Conservation (phyloP, 345 rosid species). For the Gossypium australe region DNA sequence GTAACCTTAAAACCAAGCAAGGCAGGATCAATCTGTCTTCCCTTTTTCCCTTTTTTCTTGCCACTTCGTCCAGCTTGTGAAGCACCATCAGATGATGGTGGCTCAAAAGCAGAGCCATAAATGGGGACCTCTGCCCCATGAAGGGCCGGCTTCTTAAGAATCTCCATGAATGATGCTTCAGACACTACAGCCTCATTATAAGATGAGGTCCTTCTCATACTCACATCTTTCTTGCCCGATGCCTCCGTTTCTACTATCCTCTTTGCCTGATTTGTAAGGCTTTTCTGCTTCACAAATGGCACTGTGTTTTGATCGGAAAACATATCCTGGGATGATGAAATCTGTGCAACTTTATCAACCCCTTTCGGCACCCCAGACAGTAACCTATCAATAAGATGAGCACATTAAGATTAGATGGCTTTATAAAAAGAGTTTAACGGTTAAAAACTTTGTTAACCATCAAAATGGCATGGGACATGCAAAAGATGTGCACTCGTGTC, state of each 20-base stretch:
- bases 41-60: conserved; percentile 54
- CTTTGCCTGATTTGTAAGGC: conserved; percentile 14
- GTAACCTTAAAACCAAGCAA: conserved; percentile 53
- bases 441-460: no score
- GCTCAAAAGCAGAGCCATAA: conserved; percentile 20
- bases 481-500: background rate
- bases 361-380: conserved; percentile 32
- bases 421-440: background rate
- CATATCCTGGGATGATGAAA: conserved; percentile 47
- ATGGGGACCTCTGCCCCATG: conserved; percentile 9
- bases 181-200: conserved; percentile 39
- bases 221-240: conserved; percentile 37
- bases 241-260: conserved; percentile 20
- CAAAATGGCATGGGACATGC: no score
- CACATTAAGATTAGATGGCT: background rate
- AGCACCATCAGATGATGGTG: conserved; percentile 25
- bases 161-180: conserved; percentile 74
- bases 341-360: conserved; percentile 30
- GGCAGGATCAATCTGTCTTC: conserved; percentile 53
- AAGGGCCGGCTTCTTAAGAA: conserved; percentile 42
- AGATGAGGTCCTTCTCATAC: conserved; percentile 42
- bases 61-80: conserved; percentile 24
- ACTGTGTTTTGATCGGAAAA: conserved; percentile 33
- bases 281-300: conserved; percentile 30
- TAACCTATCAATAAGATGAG: conserved; percentile 21